Percentiles rank a stretch among this genome's conserved stretches.
These are phyloP conservation scores for Nicotiana attenuata DNA, from an alignment of 257 asterid species.

Conservation along the genomic window DNA sequence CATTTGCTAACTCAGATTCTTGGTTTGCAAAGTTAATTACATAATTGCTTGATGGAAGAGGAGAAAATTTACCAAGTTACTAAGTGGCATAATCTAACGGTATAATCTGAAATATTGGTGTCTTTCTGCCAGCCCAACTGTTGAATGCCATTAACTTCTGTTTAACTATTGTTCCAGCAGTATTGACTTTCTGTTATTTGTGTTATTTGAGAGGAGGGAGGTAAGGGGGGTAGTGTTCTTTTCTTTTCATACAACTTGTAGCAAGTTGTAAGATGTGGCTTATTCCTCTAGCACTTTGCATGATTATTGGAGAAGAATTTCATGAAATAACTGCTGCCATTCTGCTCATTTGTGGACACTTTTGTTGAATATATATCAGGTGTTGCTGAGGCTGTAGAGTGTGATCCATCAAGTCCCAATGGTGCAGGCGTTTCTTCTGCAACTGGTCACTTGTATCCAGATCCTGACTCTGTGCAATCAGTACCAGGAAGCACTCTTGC, in stretches of 20 bases:
- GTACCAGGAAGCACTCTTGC: conserved; percentile 64
- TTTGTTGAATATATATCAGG: conserved; percentile 21
- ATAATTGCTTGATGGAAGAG: background rate
- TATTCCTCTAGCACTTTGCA: background rate
- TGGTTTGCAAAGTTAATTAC: background rate
- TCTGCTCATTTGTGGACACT: background rate
- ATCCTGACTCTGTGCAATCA: conserved; percentile 70
- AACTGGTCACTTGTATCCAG: conserved; percentile 63
- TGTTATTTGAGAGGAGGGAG: background rate
- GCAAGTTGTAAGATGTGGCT: background rate
- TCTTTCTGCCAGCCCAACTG: conserved; percentile 3
- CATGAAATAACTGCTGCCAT: background rate
- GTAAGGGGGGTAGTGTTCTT: background rate
- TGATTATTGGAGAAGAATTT: background rate
- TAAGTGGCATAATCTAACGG: background rate
- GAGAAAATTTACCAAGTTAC: background rate
- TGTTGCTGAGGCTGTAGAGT: conserved; percentile 43
- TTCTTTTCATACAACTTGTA: background rate
- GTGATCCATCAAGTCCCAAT: conserved; percentile 59
- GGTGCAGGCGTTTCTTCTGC: conserved; percentile 53
- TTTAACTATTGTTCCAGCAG: background rate
- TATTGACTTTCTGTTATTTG: background rate
- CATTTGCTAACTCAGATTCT: background rate
- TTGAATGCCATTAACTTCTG: conserved; percentile 1
- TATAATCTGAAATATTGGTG: background rate